Base-by-base conservation (phyloP, 2,329 filamentous ascomycete species). In the Nemania bipapillata region DNA sequence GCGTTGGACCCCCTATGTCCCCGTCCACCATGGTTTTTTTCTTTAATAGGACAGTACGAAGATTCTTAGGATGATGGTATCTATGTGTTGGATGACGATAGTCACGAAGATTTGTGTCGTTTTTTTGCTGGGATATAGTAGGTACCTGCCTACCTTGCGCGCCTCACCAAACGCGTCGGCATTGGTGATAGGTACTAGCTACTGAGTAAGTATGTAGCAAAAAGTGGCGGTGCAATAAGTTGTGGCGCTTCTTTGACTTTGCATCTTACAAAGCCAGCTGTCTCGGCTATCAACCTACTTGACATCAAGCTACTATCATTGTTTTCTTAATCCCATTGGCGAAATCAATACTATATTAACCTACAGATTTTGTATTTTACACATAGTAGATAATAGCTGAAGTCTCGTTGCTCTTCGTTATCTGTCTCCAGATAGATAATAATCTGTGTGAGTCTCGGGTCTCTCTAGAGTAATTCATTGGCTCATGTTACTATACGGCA, bases 21-120 rank as follows among this genome's bases (percentile, higher is more conserved):
- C 76, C 79, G 78, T 73, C 70, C 66, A 63, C 66, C 75, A 76
- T 77, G n/a, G n/a, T n/a, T n/a, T n/a, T n/a, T n/a, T n/a, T 9
- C 56, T 47, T 50, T 1, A 24, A 42, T 22, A 35, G 12, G 4
- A 15, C 15, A 52, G 30, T 8, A 47, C 32, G n/a, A 4, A 5
- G 5, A 8, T 49, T n/a, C 28, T 6, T 59, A 40, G 5, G 12
- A 20, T 20, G 11, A 37, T 20, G 11, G 30, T 7, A 42, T 52
- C 0, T 12, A 35, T 15, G 5, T 47, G 24, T 11, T 26, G 15
- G 26, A 55, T 53, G 22, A n/a, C 20, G 54, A 30, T n/a, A 6
- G 3, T 30, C 42, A 35, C 12, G 30, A 22, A 9, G 7, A 22
- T 32, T 11, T 28, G 17, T 35, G 2, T 52, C 28, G 15, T 50